A percentile compares a stretch with the other conserved stretches of the same genome.
These are phyloP conservation scores for Rubroboletus pulcherrimus DNA, from an alignment of 768 basidiomycete genomes.

Conservation along the genomic window DNA sequence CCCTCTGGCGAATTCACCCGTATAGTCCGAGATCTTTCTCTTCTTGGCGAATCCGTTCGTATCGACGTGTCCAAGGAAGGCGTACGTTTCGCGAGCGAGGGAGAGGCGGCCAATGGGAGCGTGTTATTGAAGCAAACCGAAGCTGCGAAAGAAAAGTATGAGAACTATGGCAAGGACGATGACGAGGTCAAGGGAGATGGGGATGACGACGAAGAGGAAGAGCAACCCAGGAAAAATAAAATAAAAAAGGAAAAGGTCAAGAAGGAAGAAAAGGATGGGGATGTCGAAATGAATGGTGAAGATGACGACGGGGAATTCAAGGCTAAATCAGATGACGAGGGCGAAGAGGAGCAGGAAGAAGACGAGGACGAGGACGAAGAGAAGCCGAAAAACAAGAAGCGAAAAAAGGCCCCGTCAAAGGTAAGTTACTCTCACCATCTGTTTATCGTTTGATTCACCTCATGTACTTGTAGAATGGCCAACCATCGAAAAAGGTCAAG, in stretches of 20 bases:
- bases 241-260: slow-evolving; percentile 38
- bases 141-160: slow-evolving; percentile 39
- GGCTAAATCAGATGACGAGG: slow-evolving; percentile 42
- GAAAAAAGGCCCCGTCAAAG: slow-evolving; percentile 58
- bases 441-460: not conserved
- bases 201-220: slow-evolving; percentile 37
- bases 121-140: slow-evolving; percentile 79
- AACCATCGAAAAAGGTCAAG: slow-evolving; percentile 57
- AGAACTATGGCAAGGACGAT: slow-evolving; percentile 41
- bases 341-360: slow-evolving; percentile 47
- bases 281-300: slow-evolving; percentile 49
- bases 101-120: slow-evolving; percentile 89
- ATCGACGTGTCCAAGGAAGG: slow-evolving; percentile 97
- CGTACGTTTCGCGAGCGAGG: slow-evolving; percentile 87
- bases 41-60: slow-evolving; percentile 89
- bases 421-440: slow-evolving; percentile 24
- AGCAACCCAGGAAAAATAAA: slow-evolving; percentile 26
- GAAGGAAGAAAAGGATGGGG: slow-evolving; percentile 39
- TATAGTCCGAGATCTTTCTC: slow-evolving; percentile 88
- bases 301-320: slow-evolving; percentile 44
- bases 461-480: slow-evolving; percentile 21
- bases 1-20: slow-evolving; percentile 82
- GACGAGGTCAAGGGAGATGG: slow-evolving; percentile 39
- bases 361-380: slow-evolving; percentile 51
- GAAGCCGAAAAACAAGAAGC: slow-evolving; percentile 58